Conservation (phyloP, 371 early-diverging fungal species). For the Mucor sp. region DNA sequence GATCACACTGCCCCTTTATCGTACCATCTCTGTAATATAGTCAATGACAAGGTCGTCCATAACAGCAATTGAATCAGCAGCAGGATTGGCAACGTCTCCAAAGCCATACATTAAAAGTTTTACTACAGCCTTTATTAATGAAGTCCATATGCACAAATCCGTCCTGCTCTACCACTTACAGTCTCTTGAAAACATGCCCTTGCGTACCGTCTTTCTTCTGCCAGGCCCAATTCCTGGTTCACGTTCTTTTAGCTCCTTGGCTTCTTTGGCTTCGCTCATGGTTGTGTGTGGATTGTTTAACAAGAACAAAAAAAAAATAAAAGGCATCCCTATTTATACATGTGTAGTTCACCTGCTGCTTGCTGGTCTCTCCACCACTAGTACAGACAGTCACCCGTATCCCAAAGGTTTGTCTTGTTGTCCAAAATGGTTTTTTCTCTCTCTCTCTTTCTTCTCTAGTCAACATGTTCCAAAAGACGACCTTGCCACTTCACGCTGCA, state of each 20-base stretch:
- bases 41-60: slow-evolving; percentile 94
- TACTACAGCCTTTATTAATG: too few species aligned
- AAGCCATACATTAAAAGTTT: slow-evolving; percentile 96
- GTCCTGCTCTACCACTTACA: slow-evolving; percentile 42
- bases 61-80: slow-evolving; percentile 88
- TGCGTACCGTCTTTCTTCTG: slow-evolving; percentile 51
- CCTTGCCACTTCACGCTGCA: slow-evolving; percentile 50
- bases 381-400: neutral
- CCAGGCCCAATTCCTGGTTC: slow-evolving; percentile 52
- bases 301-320: too few species aligned
- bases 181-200: slow-evolving; percentile 59
- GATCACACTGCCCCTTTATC: too few species aligned
- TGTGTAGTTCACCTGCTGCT: too few species aligned
- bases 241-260: slow-evolving; percentile 26
- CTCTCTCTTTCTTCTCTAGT: neutral
- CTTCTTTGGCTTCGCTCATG: slow-evolving; percentile 23
- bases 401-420: too few species aligned
- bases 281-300: too few species aligned
- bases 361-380: too few species aligned
- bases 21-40: slow-evolving; percentile 89
- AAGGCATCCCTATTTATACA: too few species aligned
- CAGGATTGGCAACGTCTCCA: slow-evolving; percentile 95
- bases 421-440: neutral
- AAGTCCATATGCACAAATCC: too few species aligned
- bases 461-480: slow-evolving; percentile 44